phyloP scores from a whole-genome alignment of 352 stramenopile genomes.

The Pythium pyrilobum region DNA sequence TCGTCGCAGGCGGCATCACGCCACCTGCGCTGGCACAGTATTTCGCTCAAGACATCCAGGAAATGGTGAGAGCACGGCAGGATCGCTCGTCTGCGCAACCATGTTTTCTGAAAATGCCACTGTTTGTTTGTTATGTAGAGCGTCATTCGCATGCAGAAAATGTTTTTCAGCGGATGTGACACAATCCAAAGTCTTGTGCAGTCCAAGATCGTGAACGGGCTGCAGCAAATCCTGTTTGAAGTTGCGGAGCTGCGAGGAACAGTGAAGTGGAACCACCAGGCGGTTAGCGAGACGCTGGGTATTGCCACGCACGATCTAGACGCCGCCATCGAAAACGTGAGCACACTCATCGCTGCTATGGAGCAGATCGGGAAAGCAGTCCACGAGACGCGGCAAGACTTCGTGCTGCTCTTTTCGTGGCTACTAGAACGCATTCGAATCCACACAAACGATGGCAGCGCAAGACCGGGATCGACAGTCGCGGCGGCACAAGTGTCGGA shows the following conservation, averaged over 20 bases:
- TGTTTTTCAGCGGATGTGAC: constrained; percentile 16
- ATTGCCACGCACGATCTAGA: constrained; percentile 32
- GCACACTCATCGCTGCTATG: constrained; percentile 37
- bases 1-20: constrained; percentile 50
- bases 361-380: constrained; percentile 38
- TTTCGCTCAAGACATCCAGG: constrained; percentile 79
- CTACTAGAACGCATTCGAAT: constrained; percentile 52
- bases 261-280: constrained; percentile 34
- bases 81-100: neutral
- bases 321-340: constrained; percentile 21
- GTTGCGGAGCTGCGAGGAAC: constrained; percentile 27
- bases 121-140: constrained; percentile 4
- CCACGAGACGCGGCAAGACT: constrained; percentile 57
- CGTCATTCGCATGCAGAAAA: constrained; percentile 24
- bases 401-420: constrained; percentile 60
- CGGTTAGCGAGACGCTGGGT: constrained; percentile 32
- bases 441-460: constrained; percentile 37
- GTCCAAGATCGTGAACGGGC: constrained; percentile 7
- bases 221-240: constrained; percentile 12
- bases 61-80: constrained; percentile 68
- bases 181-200: constrained; percentile 12
- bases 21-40: constrained; percentile 64
- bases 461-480: neutral
- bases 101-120: too few relatives aligned
- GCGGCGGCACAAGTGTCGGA: neutral